phyloP scores from a whole-genome alignment of 257 asterid species.

The Apocynum venetum region DNA sequence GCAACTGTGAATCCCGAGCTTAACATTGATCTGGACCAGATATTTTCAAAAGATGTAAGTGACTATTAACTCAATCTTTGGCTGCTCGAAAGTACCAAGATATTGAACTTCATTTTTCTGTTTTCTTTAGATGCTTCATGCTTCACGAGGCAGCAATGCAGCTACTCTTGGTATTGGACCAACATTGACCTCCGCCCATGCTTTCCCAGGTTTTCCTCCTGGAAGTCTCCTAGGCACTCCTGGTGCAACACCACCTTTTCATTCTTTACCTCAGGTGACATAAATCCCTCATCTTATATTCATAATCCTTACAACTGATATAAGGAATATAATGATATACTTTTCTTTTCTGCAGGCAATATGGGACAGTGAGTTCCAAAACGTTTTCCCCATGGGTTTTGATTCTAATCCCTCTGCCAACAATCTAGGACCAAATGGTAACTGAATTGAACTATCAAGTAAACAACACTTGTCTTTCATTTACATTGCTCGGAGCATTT shows the following conservation, averaged over 20 bases:
- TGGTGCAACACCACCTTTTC: slow-evolving; percentile 37
- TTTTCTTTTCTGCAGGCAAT: slow-evolving; percentile 35
- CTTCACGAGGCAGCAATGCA: slow-evolving; percentile 41
- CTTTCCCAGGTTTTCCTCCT: slow-evolving; percentile 50
- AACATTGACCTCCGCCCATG: slow-evolving; percentile 46
- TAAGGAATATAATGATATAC: not conserved
- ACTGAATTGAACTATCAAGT: not conserved
- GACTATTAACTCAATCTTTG: not conserved
- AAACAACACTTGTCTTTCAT: not conserved
- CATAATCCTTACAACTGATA: not conserved
- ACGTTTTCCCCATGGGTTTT: slow-evolving; percentile 65
- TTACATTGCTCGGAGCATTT: not conserved
- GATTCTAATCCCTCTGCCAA: slow-evolving; percentile 44
- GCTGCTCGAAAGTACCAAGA: not conserved
- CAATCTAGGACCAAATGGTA: slow-evolving; percentile 68
- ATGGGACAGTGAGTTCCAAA: slow-evolving; percentile 67
- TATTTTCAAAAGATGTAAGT: slow-evolving; percentile 74
- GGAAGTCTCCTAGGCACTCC: slow-evolving; percentile 45
- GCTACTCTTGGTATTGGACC: slow-evolving; percentile 41
- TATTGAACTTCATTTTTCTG: slow-evolving; percentile 13
- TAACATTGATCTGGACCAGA: slow-evolving; percentile 57
- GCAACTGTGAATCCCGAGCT: slow-evolving; percentile 81
- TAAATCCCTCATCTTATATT: not conserved
- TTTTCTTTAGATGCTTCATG: slow-evolving; percentile 54
- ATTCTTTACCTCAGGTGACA: slow-evolving; percentile 64